Base-by-base conservation (phyloP, 1,284 basidiomycete genomes). In the Cystobasidium sp. region DNA sequence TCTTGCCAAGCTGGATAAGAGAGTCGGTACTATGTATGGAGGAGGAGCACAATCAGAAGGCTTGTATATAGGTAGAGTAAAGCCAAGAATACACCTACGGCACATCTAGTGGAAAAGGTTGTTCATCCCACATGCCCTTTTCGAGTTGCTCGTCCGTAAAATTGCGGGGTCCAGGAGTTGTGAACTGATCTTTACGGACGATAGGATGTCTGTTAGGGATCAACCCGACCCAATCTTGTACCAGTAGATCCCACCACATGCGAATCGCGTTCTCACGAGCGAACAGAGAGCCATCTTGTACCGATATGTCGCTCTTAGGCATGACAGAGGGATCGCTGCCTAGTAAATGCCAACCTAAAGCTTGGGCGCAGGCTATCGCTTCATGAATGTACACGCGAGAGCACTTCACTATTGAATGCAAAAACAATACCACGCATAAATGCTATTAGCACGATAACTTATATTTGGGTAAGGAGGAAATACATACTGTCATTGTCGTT, bases 261-360 rank as follows among this genome's bases (percentile, higher is more conserved):
- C 69, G 51, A 9, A 71, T 41, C 37, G 69, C 59, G 12, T 31
- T 46, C 37, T 71, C 69, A 9, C 69, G 59, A 41, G 56, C 56
- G 16, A 71, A 18, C 3, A 71, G 58, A 12, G 69, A 71, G 6
- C 69, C 69, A 7, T 59, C 58, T 55, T 59, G 69, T 2, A 62
- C 58, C 14, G 46, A 52, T 55, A 61, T 64, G 24, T 71, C 69
- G 5, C 59, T 31, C 24, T 44, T 44, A 53, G 69, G 69, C 51
- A 71, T 51, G 39, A 63, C 64, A 9, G 59, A 52, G 12, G 47
- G 47, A 37, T 71, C 69, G 14, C 52, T 41, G 20, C 69, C 69
- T 31, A 71, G 46, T 64, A 55, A 46, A 39, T 71, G 69, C 47
- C 56, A 53, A 6, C 61, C 61, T 6, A 71, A 16, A 20, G 46